These are phyloP conservation scores for Fusarium sororula DNA, from an alignment of 2,329 filamentous ascomycete genomes.

Conservation along the genomic window DNA sequence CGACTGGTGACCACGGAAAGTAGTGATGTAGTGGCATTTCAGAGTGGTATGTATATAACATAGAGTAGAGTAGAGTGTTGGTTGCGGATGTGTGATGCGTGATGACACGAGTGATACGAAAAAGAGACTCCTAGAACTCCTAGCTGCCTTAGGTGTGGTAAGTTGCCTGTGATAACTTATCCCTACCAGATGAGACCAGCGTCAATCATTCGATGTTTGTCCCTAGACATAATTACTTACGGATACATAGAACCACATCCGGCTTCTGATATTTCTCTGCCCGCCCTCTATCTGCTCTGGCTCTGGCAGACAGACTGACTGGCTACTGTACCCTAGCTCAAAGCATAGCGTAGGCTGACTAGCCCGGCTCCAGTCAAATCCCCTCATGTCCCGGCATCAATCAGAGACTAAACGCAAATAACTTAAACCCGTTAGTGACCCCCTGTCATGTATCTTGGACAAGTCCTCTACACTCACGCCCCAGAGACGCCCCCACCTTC, in stretches of 20 bases:
- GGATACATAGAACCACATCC: background rate
- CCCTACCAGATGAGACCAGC: background rate
- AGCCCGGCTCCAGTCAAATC: background rate
- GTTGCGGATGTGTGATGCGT: background rate
- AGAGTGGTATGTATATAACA: background rate
- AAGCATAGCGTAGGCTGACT: background rate
- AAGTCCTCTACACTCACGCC: conserved; percentile 1
- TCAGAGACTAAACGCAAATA: conserved; percentile 31
- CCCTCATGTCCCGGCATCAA: conserved; percentile 21
- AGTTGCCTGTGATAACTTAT: background rate
- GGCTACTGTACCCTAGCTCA: conserved; percentile 24
- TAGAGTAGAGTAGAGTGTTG: background rate
- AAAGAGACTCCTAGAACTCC: background rate
- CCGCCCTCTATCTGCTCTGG: background rate
- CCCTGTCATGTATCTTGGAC: conserved; percentile 21
- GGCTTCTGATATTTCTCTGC: background rate
- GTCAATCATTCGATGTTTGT: background rate
- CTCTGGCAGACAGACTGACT: background rate
- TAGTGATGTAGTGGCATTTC: conserved; percentile 14
- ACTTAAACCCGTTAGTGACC: conserved; percentile 18
- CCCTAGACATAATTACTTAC: background rate
- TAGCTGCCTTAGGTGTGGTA: background rate
- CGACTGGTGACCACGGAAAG: conserved; percentile 11
- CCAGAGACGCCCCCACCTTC: background rate
- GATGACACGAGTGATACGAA: background rate